Base-by-base conservation (phyloP, 2,329 filamentous ascomycete species). In the Xylaria sp. region DNA sequence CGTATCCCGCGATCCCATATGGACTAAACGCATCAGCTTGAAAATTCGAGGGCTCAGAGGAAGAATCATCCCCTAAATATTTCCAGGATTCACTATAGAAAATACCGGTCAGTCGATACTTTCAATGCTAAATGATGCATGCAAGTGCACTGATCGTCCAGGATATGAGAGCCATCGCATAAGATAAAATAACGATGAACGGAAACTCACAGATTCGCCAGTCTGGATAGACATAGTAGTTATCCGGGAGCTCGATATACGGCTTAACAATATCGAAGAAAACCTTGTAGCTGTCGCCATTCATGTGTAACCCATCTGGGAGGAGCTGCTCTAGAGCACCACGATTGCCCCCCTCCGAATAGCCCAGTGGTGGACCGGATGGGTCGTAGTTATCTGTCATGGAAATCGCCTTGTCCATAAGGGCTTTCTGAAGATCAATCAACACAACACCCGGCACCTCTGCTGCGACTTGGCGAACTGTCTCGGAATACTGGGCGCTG, bases 371-470 rank as follows among this genome's bases (percentile, higher is more conserved):
- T 17, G 82, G 81, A 4, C 79, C 82, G 54, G 79, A 73, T 57
- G 71, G 82, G 62, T 89, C 85, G 75, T 89, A 91, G 57, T 85
- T 81, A 73, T 78, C 88, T 77, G 79, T 87, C 80, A 80, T 88
- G 78, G 78, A 85, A 78, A 79, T 88, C 82, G 79, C 94, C 85
- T 87, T 84, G 64, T 88, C 84, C 89, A 97, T 93, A 74, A 98
- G 86, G 0, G 88, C 89, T 69, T 88, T 86, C 89, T 93, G 97
- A 1, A 98, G 85, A 79, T 98, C 93, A 24, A 97, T 82, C 1
- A 95, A 86, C 0, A 88, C 84, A 2, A 95, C 83, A 1, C 86
- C 91, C 0, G 92, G 82, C 60, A 90, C 84, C 68, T 89, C 85
- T 12, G 89, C 87, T 7, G 92, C 93, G 86, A 98, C 79, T 77